Conservation (phyloP, 345 rosid species). For the Eucalyptus sp. region DNA sequence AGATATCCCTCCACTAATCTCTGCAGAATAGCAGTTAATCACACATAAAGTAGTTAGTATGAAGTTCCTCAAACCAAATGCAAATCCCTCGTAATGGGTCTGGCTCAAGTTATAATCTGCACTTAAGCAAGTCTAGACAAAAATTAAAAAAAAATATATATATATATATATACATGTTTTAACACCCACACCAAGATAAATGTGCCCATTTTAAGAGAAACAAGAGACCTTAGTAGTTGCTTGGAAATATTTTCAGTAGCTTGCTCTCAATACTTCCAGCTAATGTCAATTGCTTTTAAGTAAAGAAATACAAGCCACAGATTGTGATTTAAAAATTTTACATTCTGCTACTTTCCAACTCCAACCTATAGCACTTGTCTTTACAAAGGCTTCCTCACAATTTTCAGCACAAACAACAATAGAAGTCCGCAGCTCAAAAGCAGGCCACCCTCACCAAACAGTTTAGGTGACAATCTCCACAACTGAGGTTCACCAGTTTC, state of each 20-base stretch:
- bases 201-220: not conserved
- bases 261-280: not conserved
- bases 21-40: constrained; percentile 29
- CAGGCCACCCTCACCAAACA: not conserved
- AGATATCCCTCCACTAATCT: constrained; percentile 89
- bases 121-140: not conserved
- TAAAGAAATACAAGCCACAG: not conserved
- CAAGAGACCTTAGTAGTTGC: not conserved
- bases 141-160: not conserved
- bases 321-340: not conserved
- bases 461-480: not conserved
- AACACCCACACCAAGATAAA: not conserved
- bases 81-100: not conserved
- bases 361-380: not conserved
- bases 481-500: not conserved
- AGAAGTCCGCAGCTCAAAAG: not conserved
- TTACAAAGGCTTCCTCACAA: not conserved
- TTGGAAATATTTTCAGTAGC: not conserved
- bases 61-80: not conserved
- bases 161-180: not conserved
- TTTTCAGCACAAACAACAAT: not conserved
- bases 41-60: not conserved
- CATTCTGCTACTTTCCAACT: not conserved
- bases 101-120: not conserved
- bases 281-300: not conserved